A percentile compares a stretch with the other conserved stretches of the same genome.
phyloP scores from a whole-genome alignment of 331 rosid genomes.

The Rhamnella rubrinervis region DNA sequence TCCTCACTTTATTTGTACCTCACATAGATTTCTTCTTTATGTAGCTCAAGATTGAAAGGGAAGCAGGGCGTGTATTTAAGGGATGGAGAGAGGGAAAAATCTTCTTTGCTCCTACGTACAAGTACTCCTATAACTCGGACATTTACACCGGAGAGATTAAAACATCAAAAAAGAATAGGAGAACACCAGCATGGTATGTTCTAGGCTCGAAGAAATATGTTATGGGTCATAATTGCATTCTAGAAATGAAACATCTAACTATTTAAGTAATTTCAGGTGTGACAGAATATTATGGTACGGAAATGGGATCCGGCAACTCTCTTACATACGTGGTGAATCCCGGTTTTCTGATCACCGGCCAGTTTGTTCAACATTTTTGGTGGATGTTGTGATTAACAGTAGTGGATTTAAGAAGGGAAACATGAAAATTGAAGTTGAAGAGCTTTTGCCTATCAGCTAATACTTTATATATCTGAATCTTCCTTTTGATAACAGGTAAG shows the following conservation, averaged over 20 bases:
- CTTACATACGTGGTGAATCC: constrained; percentile 64
- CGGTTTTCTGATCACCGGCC: constrained; percentile 91
- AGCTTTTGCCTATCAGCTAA: constrained; percentile 47
- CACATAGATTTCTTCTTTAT: constrained; percentile 13
- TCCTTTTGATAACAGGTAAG: constrained; percentile 38
- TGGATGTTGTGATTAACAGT: constrained; percentile 48
- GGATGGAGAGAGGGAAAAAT: constrained; percentile 96
- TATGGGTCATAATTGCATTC: not conserved
- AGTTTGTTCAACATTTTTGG: constrained; percentile 68
- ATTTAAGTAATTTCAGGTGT: constrained; percentile 59
- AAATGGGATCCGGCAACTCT: constrained; percentile 63
- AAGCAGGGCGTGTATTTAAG: constrained; percentile 80
- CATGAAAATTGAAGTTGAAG: constrained; percentile 50
- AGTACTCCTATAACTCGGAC: constrained; percentile 86
- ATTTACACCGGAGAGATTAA: constrained; percentile 62
- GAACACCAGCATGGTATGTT: constrained; percentile 98
- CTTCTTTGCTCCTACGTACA: constrained; percentile 90
- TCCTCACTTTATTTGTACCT: constrained; percentile 2
- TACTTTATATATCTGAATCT: constrained; percentile 2
- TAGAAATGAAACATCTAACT: constrained; percentile 15
- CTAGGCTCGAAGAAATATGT: constrained; percentile 5
- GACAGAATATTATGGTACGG: constrained; percentile 96
- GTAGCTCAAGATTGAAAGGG: constrained; percentile 86
- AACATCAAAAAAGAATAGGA: constrained; percentile 73
- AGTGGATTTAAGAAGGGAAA: constrained; percentile 46